These are phyloP conservation scores for Medicago arabica DNA, from an alignment of 306 rosid genomes.

Conservation along the genomic window DNA sequence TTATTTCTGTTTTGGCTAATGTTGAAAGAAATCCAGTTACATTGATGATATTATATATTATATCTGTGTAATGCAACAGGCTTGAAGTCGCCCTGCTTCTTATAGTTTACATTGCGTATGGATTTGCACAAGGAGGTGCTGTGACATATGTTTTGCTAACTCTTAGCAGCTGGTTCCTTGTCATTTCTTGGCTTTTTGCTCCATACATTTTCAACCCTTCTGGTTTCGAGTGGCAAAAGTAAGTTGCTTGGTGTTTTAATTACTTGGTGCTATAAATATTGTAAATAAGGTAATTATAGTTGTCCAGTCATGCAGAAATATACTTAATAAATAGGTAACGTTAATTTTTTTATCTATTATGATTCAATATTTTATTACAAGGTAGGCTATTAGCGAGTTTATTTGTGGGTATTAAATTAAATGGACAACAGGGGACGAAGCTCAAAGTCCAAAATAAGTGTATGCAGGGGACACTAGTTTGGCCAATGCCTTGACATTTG, in stretches of 20 bases:
- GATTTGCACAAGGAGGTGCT: conserved; percentile 81
- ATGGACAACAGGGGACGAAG: no score
- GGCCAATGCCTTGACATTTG: no score
- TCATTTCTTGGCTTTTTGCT: conserved; percentile 97
- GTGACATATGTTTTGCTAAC: conserved; percentile 80
- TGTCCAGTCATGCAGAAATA: neutral
- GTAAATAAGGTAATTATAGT: neutral
- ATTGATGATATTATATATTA: conserved; percentile 33
- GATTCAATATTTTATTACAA: no score
- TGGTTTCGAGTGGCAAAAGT: conserved; percentile 99
- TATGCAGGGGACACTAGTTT: no score
- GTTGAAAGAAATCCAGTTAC: conserved; percentile 26
- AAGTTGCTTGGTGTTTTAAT: conserved; percentile 46
- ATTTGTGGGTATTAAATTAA: no score
- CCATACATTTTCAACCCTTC: conserved; percentile 98
- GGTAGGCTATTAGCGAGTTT: no score
- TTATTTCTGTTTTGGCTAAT: conserved; percentile 5
- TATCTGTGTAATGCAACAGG: conserved; percentile 57
- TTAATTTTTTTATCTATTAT: no score
- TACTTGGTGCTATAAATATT: neutral
- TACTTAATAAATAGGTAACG: neutral
- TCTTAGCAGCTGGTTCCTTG: conserved; percentile 98
- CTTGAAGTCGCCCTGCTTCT: conserved; percentile 91
- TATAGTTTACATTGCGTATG: conserved; percentile 82
- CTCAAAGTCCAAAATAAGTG: no score